These are phyloP conservation scores for Pulveroboletus frians DNA, from an alignment of 768 basidiomycete species.

Conservation along the genomic window DNA sequence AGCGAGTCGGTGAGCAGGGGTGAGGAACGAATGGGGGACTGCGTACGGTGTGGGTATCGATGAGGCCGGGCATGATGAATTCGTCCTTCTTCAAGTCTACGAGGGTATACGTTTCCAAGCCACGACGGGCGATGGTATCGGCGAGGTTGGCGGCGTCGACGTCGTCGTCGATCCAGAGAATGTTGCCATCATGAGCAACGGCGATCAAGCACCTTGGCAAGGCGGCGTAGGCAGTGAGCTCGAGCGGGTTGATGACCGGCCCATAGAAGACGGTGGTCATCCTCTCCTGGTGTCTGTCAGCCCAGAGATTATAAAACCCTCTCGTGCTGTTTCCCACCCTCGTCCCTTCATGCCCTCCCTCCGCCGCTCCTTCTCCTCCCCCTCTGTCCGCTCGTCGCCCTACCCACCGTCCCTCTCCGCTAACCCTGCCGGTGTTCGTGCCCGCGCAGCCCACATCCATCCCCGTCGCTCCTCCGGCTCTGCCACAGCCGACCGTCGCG, in stretches of 20 bases:
- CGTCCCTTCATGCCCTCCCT: conserved; percentile 60
- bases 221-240: conserved; percentile 38
- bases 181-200: conserved; percentile 47
- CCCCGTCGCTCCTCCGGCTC: conserved; percentile 64
- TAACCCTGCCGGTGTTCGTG: conserved; percentile 33
- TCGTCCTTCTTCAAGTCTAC: conserved; percentile 45
- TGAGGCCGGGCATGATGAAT: conserved; percentile 82
- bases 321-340: conserved; percentile 30
- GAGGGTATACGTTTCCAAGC: conserved; percentile 31
- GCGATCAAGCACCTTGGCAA: conserved; percentile 52
- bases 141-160: conserved; percentile 45
- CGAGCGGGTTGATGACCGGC: conserved; percentile 50
- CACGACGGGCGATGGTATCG: conserved; percentile 48
- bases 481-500: conserved; percentile 57
- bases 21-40: background rate
- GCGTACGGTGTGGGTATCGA: conserved; percentile 88
- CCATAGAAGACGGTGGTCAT: conserved; percentile 49
- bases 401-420: conserved; percentile 45
- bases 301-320: conserved; percentile 43
- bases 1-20: background rate
- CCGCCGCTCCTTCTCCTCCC: conserved; percentile 70
- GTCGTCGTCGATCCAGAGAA: conserved; percentile 68
- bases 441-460: conserved; percentile 33
- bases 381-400: conserved; percentile 63
- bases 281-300: conserved; percentile 6